These are phyloP conservation scores for Tulasnella sp. DNA, from an alignment of 768 basidiomycete species.

Conservation along the genomic window DNA sequence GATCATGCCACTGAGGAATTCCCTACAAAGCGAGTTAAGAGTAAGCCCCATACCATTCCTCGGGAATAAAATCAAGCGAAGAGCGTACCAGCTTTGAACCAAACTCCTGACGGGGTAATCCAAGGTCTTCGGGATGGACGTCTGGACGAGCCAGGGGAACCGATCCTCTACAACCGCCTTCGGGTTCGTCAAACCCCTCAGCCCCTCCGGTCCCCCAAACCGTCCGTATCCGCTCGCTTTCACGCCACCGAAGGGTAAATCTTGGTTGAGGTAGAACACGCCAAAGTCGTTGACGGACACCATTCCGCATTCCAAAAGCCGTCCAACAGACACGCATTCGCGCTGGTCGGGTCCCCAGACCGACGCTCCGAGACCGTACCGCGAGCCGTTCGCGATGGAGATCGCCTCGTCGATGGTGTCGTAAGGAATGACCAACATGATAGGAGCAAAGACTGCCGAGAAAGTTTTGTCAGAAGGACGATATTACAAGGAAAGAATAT, in stretches of 20 bases:
- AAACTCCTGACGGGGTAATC: conserved; percentile 78
- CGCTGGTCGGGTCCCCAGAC: conserved; percentile 84
- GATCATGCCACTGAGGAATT: too few species aligned
- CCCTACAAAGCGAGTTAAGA: conserved; percentile 33
- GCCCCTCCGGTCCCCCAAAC: conserved; percentile 91
- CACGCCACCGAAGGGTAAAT: conserved; percentile 88
- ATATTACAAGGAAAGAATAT: not conserved
- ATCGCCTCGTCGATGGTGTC: conserved; percentile 76
- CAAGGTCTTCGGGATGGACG: conserved; percentile 70
- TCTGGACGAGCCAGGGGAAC: conserved; percentile 74
- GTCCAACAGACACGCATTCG: conserved; percentile 68
- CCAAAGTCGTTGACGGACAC: conserved; percentile 94
- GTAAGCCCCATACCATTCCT: conserved; percentile 1
- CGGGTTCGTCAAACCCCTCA: conserved; percentile 74
- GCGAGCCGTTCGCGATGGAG: conserved; percentile 75
- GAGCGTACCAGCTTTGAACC: conserved; percentile 57
- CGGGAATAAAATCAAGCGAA: conserved; percentile 1
- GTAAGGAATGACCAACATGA: conserved; percentile 79
- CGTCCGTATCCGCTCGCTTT: conserved; percentile 90
- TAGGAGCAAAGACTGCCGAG: conserved; percentile 74
- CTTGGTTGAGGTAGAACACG: conserved; percentile 81
- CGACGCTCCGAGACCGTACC: conserved; percentile 85
- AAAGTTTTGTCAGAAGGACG: not conserved
- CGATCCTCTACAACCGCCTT: conserved; percentile 83
- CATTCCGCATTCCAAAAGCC: conserved; percentile 85